These are phyloP conservation scores for Artomyces pyxidatus DNA, from an alignment of 768 basidiomycete genomes.

Conservation along the genomic window DNA sequence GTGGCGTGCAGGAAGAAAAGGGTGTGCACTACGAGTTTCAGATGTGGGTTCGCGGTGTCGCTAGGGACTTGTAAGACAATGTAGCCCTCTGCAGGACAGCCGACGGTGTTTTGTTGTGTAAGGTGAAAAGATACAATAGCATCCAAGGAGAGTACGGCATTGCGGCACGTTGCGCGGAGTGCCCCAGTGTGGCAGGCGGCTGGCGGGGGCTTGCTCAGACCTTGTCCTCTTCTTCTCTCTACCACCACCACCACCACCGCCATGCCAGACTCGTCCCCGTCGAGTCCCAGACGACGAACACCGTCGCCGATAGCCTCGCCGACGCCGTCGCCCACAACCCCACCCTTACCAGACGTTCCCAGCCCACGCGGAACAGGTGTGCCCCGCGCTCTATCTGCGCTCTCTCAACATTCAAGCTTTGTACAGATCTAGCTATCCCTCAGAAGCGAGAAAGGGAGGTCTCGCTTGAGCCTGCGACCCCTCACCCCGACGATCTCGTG, in stretches of 20 bases:
- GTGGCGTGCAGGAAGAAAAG: slow-evolving; percentile 73
- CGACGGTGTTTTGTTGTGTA: neutral
- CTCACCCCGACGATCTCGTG: slow-evolving; percentile 25
- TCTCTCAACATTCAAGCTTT: neutral
- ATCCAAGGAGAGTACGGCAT: neutral
- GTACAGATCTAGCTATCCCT: slow-evolving; percentile 40
- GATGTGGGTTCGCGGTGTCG: slow-evolving; percentile 71
- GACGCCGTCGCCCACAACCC: no score
- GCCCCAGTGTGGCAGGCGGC: neutral
- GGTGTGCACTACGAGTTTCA: slow-evolving; percentile 86
- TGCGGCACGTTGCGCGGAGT: slow-evolving; percentile 2
- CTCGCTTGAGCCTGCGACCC: slow-evolving; percentile 56
- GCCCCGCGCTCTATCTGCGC: neutral
- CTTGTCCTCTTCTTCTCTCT: slow-evolving; percentile 1
- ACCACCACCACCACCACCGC: neutral
- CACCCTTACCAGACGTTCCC: neutral
- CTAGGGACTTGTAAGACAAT: neutral
- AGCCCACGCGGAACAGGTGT: slow-evolving; percentile 11
- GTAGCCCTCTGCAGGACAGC: no score
- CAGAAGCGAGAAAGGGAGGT: slow-evolving; percentile 71
- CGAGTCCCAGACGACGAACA: neutral
- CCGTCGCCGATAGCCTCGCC: neutral
- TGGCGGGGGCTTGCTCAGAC: slow-evolving; percentile 1
- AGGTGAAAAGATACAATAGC: neutral
- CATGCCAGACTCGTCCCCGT: neutral